Evolutionary conservation across 2,329 filamentous ascomycete species (phyloP), one percentile per base, ranked within the genome.

Genomic region (Pseudocercospora fijiensis): DNA sequence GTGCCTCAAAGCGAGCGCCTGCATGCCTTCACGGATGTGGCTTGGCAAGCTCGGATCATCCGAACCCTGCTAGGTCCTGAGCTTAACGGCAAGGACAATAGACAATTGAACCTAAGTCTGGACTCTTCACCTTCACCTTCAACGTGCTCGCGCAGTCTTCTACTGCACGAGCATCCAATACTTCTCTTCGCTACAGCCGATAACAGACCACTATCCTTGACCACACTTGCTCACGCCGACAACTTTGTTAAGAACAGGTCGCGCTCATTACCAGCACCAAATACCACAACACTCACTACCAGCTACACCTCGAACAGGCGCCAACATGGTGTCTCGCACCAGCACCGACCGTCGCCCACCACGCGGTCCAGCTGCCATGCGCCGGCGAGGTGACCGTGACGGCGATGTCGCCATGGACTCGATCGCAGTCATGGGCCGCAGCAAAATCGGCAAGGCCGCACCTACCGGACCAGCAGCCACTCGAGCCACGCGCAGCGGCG

Each of bases 321-420:
- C 57, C 51, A 53, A 26, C 13, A 64, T 64, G 62, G 58, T 60
- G 62, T 59, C 57, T 13, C 62, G 60, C 58, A 57, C 57, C 52
- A 64, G 41, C 53, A 37, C 53, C 24, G 53, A 56, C 53, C 53
- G 52, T 20, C 62, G 51, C 58, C 56, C 20, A 59, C 53, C 53
- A 20, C 53, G 53, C 28, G 53, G 53, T 13, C 53, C 53, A 0
- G 53, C 53, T 16, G 62, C 57, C 49, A 43, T 63, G 26, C 57
- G 61, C 30, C 63, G 58, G 33, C 57, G 65, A 58, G 66, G 83
- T 59, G 86, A 88, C 72, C 82, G 81, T 70, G 86, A 88, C 78
- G 86, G 86, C 33, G 86, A 88, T 73, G 74, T 88, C 64, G 78
- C 82, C 51, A 88, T 88, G 86, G 84, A 83, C 71, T 76, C 76